phyloP scores from a whole-genome alignment of 2,329 filamentous ascomycete species.

The Scedosporium boydii region DNA sequence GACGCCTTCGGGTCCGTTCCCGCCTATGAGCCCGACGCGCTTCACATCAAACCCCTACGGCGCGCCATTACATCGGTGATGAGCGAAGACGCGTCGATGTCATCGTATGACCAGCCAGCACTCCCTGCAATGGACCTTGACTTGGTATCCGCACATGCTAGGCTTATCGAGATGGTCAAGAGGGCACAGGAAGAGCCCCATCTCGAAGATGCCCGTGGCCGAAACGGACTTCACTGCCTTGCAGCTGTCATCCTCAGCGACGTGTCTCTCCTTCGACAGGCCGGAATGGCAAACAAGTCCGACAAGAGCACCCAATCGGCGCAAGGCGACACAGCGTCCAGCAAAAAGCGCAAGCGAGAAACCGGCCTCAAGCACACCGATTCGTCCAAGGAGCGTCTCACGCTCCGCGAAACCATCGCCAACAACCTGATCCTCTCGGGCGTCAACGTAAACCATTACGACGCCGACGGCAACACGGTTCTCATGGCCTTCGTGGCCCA shows the following conservation, averaged over 20 bases:
- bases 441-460: slow-evolving; percentile 44
- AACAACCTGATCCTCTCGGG: slow-evolving; percentile 22
- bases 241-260: slow-evolving; percentile 40
- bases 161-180: slow-evolving; percentile 13
- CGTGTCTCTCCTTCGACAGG: slow-evolving; percentile 26
- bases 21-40: slow-evolving; percentile 14
- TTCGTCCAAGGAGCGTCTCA: slow-evolving; percentile 21
- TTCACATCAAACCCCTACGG: slow-evolving; percentile 13
- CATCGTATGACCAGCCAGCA: background rate
- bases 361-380: slow-evolving; percentile 16
- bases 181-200: slow-evolving; percentile 11
- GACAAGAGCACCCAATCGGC: slow-evolving; percentile 12
- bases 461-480: slow-evolving; percentile 40
- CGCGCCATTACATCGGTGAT: slow-evolving; percentile 10
- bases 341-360: slow-evolving; percentile 5
- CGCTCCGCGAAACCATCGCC: slow-evolving; percentile 17
- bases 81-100: slow-evolving; percentile 7
- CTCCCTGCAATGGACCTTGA: slow-evolving; percentile 2
- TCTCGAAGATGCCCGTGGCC: slow-evolving; percentile 31
- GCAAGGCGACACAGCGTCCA: slow-evolving; percentile 7
- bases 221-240: slow-evolving; percentile 50
- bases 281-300: slow-evolving; percentile 16
- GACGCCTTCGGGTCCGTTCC: slow-evolving; percentile 38
- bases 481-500: slow-evolving; percentile 46
- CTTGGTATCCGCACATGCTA: slow-evolving; percentile 9